phyloP scores from a whole-genome alignment of 129 eudicot species.

The Arctium lappa region DNA sequence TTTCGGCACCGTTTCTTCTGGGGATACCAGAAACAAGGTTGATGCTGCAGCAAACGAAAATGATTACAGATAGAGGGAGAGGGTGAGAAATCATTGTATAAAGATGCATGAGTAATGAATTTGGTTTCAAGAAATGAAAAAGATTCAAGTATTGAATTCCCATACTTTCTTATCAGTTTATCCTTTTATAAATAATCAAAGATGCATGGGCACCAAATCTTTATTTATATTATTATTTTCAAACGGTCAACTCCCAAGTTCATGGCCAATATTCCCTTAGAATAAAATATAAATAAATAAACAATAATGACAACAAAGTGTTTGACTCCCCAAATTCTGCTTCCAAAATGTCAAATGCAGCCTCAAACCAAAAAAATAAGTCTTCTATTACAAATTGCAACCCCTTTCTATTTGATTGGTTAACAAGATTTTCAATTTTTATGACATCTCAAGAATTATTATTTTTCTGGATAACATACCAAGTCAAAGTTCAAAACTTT shows the following conservation, averaged over 20 bases:
- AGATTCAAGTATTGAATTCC: neutral
- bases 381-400: neutral
- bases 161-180: neutral
- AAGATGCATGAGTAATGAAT: conserved; percentile 15
- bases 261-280: neutral
- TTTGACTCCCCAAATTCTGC: neutral
- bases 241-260: neutral
- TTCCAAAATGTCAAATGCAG: neutral
- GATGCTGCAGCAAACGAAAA: conserved; percentile 1
- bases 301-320: neutral
- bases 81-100: neutral
- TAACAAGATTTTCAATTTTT: neutral
- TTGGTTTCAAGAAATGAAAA: neutral
- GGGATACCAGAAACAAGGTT: neutral
- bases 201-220: neutral
- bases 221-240: neutral
- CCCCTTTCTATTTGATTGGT: neutral
- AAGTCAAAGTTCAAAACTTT: neutral
- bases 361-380: neutral
- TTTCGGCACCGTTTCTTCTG: neutral
- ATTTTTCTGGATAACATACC: neutral
- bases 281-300: neutral
- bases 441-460: neutral
- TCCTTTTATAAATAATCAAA: neutral
- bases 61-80: conserved; percentile 1